These are phyloP conservation scores for Pythium folliculosum DNA, from an alignment of 352 stramenopile genomes.

Conservation along the genomic window DNA sequence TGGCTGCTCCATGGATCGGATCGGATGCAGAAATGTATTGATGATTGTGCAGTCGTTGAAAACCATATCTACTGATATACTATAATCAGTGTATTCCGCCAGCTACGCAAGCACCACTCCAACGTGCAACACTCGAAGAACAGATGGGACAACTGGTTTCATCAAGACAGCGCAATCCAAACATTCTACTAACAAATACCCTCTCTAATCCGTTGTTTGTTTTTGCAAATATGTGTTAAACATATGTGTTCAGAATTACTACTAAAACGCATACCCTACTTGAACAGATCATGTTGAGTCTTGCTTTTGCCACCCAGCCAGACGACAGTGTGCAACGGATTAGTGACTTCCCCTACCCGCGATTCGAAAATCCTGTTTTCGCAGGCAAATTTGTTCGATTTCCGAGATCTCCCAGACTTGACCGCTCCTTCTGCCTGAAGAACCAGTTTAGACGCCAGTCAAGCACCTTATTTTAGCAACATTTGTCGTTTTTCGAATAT, in stretches of 20 bases:
- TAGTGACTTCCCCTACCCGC: conserved; percentile 1
- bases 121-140: neutral
- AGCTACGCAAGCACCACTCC: neutral
- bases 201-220: neutral
- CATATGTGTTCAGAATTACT: too few relatives aligned
- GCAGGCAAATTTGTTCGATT: too few relatives aligned
- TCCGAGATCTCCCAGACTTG: too few relatives aligned
- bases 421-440: too few relatives aligned
- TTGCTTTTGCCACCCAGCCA: neutral
- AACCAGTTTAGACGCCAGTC: too few relatives aligned
- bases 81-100: neutral
- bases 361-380: neutral
- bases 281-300: neutral
- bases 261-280: neutral
- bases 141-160: neutral
- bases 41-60: too few relatives aligned
- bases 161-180: neutral
- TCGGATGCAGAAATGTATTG: too few relatives aligned
- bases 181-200: neutral
- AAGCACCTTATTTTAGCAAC: too few relatives aligned
- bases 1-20: too few relatives aligned
- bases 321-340: conserved; percentile 1
- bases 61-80: neutral
- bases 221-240: too few relatives aligned
- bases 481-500: too few relatives aligned